phyloP scores from a whole-genome alignment of 75 land plant species.

The Larix kaempferi region DNA sequence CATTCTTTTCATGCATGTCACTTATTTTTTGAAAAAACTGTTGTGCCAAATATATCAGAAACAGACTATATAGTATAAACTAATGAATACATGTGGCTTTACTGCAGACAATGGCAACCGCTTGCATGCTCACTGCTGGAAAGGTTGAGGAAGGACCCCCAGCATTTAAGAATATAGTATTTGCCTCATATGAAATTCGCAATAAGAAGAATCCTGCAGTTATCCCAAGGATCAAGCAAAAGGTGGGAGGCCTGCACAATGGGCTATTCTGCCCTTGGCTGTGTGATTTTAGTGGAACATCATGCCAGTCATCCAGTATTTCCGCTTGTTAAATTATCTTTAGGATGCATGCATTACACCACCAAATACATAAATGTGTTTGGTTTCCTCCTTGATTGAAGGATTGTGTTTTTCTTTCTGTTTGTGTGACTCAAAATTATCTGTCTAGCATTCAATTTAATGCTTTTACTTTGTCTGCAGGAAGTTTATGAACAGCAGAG shows the following conservation, averaged over 20 bases:
- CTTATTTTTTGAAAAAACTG: background rate
- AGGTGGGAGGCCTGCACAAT: slow-evolving; percentile 16
- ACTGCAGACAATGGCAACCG: slow-evolving; percentile 33
- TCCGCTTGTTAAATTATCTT: background rate
- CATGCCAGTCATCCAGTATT: background rate
- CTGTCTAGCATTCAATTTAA: background rate
- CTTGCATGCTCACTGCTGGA: slow-evolving; percentile 56
- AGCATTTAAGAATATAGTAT: slow-evolving; percentile 37
- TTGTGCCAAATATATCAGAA: background rate
- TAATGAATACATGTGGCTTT: background rate
- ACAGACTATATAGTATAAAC: background rate
- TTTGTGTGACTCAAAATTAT: background rate
- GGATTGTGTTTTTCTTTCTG: background rate
- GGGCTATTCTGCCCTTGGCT: background rate
- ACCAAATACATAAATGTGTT: background rate
- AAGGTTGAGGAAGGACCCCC: slow-evolving; percentile 56
- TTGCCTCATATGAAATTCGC: slow-evolving; percentile 37
- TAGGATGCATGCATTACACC: background rate
- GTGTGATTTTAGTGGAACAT: background rate
- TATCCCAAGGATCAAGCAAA: slow-evolving; percentile 32
- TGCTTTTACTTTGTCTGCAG: slow-evolving; percentile 25
- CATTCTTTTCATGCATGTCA: background rate
- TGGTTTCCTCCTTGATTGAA: background rate
- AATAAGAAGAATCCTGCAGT: slow-evolving; percentile 49
- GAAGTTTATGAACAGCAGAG: slow-evolving; percentile 51